Percentiles rank a stretch among this genome's conserved stretches.
Conservation (phyloP, 352 stramenopile genomes). For the Phytophthora litchii region DNA sequence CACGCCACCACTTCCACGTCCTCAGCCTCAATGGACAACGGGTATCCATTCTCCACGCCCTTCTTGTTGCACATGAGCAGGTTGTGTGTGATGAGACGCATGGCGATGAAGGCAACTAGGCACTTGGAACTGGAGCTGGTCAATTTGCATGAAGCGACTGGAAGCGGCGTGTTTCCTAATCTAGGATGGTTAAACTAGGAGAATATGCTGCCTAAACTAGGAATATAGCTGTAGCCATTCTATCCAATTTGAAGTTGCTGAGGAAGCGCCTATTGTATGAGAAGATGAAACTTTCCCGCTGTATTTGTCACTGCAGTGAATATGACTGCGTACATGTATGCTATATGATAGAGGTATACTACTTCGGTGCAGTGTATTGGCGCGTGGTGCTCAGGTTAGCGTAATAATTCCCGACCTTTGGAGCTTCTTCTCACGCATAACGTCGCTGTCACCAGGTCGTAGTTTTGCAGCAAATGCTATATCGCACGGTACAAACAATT, state of each 20-base stretch:
- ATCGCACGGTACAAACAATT: constrained; percentile 24
- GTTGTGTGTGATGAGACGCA: constrained; percentile 95
- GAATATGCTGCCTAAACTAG: too few species aligned
- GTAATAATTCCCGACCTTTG: background rate
- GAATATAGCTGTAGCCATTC: constrained; percentile 14
- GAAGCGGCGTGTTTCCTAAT: constrained; percentile 6
- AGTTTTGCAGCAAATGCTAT: constrained; percentile 20
- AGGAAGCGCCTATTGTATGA: too few species aligned
- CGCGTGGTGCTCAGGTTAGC: background rate
- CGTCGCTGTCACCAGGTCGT: constrained; percentile 4
- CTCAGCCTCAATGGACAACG: constrained; percentile 86
- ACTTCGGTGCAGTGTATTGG: constrained; percentile 8
- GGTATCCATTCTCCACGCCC: constrained; percentile 92
- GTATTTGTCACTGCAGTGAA: too few species aligned
- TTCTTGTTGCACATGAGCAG: constrained; percentile 95
- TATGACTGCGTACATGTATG: constrained; percentile 28
- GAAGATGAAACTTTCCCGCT: constrained; percentile 10
- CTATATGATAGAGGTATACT: constrained; percentile 33
- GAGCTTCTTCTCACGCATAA: background rate
- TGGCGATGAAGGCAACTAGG: constrained; percentile 29
- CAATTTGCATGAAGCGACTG: constrained; percentile 5
- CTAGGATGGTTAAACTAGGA: background rate
- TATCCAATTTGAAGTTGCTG: constrained; percentile 14
- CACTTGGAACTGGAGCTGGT: too few species aligned
- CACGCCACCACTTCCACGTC: constrained; percentile 82